A percentile compares a stretch with the other conserved stretches of the same genome.
These are phyloP conservation scores for Talaromyces stipitatus DNA, from an alignment of 495 filamentous ascomycete genomes.

Conservation along the genomic window DNA sequence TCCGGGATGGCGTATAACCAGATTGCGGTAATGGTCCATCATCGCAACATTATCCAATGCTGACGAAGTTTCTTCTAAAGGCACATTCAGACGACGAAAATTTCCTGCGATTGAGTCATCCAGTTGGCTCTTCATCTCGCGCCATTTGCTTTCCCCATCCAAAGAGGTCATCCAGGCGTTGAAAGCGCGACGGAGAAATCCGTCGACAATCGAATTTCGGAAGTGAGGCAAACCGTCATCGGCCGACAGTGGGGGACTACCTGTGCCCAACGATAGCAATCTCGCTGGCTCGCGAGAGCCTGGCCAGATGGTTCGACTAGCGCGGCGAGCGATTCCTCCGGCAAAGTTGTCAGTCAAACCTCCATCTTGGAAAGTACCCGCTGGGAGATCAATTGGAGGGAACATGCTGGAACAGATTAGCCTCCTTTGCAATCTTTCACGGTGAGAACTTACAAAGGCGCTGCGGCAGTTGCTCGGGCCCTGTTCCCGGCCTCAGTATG, in stretches of 20 bases:
- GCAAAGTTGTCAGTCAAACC: constrained; percentile 18
- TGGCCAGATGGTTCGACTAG: constrained; percentile 15
- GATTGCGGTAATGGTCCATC: constrained; percentile 17
- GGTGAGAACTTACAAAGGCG: constrained; percentile 13
- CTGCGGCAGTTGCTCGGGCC: constrained; percentile 14
- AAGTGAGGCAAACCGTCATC: background rate
- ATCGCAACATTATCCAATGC: constrained; percentile 11
- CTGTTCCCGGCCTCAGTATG: constrained; percentile 3
- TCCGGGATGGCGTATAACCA: constrained; percentile 11
- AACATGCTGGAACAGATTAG: constrained; percentile 9
- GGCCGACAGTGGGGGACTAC: background rate
- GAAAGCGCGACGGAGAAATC: constrained; percentile 15
- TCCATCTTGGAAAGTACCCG: constrained; percentile 20
- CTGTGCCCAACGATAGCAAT: constrained; percentile 15
- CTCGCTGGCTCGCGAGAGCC: constrained; percentile 1
- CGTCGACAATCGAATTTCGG: constrained; percentile 15
- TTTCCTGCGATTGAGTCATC: constrained; percentile 2
- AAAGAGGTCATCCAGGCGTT: constrained; percentile 18
- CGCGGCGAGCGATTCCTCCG: constrained; percentile 11
- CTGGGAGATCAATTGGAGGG: constrained; percentile 10
- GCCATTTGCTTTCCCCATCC: constrained; percentile 14
- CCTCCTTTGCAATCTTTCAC: background rate
- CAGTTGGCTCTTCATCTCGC: constrained; percentile 8
- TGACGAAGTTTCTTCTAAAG: constrained; percentile 8
- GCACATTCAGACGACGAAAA: constrained; percentile 9